A percentile compares a stretch with the other conserved stretches of the same genome.
phyloP scores from a whole-genome alignment of 2,329 filamentous ascomycete species.

The Myriosclerotinia curreyana region DNA sequence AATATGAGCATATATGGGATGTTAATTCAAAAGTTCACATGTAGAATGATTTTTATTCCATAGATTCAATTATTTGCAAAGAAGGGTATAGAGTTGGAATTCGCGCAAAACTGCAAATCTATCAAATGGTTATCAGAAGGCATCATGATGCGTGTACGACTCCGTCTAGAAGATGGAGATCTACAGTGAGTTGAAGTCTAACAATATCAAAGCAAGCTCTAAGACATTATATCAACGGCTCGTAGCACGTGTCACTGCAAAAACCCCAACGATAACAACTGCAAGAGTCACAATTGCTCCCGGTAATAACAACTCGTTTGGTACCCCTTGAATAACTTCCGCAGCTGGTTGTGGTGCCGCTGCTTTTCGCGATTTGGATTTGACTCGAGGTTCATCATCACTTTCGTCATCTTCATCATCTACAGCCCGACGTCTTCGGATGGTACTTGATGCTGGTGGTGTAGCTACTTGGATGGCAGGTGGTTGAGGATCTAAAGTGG shows the following conservation, averaged over 20 bases:
- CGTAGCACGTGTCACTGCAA: conserved; percentile 72
- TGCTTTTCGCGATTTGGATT: conserved; percentile 39
- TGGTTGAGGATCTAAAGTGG: conserved; percentile 56
- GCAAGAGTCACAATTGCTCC: conserved; percentile 95
- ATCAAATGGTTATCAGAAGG: conserved; percentile 20
- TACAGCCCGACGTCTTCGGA: conserved; percentile 50
- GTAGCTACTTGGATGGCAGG: conserved; percentile 52
- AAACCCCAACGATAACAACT: conserved; percentile 89
- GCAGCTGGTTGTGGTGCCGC: conserved; percentile 43
- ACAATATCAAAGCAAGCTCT: conserved; percentile 21
- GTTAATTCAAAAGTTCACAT: not conserved
- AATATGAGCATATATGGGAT: not conserved
- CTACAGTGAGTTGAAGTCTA: conserved; percentile 25
- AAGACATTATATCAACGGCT: conserved; percentile 42
- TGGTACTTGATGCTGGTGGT: conserved; percentile 45
- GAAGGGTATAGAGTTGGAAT: conserved; percentile 21
- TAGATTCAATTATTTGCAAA: conserved; percentile 3
- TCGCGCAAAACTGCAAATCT: conserved; percentile 23
- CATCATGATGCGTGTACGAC: conserved; percentile 19
- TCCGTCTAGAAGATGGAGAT: conserved; percentile 14
- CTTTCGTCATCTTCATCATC: conserved; percentile 51
- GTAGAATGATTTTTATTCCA: not conserved
- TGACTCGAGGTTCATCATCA: conserved; percentile 47
- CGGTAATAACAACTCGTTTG: conserved; percentile 89
- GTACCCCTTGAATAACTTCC: conserved; percentile 84